Evolutionary conservation across 2,329 filamentous ascomycete genomes (phyloP), one percentile per base, ranked within the genome.

Genomic region (Trichoderma sp.): DNA sequence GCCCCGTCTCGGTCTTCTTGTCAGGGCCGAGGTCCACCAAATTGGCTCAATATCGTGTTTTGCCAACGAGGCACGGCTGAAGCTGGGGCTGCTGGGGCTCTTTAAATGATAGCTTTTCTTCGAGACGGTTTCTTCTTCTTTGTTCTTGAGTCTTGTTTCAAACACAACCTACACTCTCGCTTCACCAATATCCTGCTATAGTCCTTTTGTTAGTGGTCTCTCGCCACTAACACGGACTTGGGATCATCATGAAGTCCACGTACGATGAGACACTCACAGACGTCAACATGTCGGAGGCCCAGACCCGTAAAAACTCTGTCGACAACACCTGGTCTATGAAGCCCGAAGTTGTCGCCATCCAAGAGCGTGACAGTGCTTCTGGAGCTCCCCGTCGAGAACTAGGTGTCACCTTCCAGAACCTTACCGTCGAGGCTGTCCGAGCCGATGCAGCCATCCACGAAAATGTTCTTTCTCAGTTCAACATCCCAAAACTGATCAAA

Each of bases 401-500:
- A 3, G 91, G 91, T 28, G 84, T 93, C 0, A 88, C 90, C 1
- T 93, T 90, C 88, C 84, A 87, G 74, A 84, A 89, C 70, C 82
- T 93, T 61, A 91, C 84, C 0, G 90, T 93, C 20, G 84, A 89
- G 68, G 91, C 88, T 17, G 82, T 88, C 77, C 86, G 87, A 32
- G 82, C 89, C 15, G 88, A 90, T 32, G 87, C 90, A 2, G 88
- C 89, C 11, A 82, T 92, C 36, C 89, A 92, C 73, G 90, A 92
- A 75, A 88, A 92, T 64, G 86, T 91, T 63, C 66, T 88, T 1
- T 88, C 87, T 0, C 89, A 88, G 74, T 88, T 86, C 81, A 88
- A 88, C 76, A 79, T 90, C 3, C 82, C 84, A 32, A 83, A 86
- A 43, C 81, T 85, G n/a, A 74, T 87, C 74, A 85, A 83, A 74